Base-by-base conservation (phyloP, 2,329 filamentous ascomycete species). In the Xylaria sp. region DNA sequence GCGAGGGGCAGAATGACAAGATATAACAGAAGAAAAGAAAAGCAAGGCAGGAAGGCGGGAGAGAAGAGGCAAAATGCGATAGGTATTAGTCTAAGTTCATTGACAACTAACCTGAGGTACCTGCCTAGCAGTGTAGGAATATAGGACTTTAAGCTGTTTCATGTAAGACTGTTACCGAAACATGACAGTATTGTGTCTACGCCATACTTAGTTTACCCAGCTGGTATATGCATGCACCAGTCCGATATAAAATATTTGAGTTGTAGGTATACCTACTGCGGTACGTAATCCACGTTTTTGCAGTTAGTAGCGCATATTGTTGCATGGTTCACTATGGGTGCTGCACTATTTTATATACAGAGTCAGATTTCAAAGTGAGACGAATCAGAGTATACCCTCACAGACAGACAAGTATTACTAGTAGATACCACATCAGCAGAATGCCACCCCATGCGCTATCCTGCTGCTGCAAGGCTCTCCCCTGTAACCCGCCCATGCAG, bases 401-500 rank as follows among this genome's bases (percentile, higher is more conserved):
- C 18, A 44, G 13, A 44, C 39, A 15, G 13, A n/a, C 59, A 46
- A 5, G 41, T 39, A 51, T 10, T 12, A 56, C 20, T 25, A 25
- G n/a, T 10, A 23, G 23, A 31, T 9, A 28, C 48, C 25, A 41
- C 44, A 39, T 61, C 15, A 20, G 37, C 48, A 67, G 54, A 59
- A 46, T 66, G 65, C 62, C 59, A 28, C 67, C 64, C 55, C 66
- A 61, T 60, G 58, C 70, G 54, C 66, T 71, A 63, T 66, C 73
- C 71, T 72, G 64, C 23, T 63, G 23, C 41, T 20, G 44, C 63
- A 63, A 41, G 57, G 54, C 58, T 37, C 51, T 52, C 50, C 60
- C 69, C 59, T 67, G 70, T 51, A 68, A 66, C 56, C 67, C 61
- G 68, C 66, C 71, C 63, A 74, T 72, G 74, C 71, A 73, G 72